These are phyloP conservation scores for Aureobasidium namibiae DNA, from an alignment of 2,329 filamentous ascomycete species.

Conservation along the genomic window DNA sequence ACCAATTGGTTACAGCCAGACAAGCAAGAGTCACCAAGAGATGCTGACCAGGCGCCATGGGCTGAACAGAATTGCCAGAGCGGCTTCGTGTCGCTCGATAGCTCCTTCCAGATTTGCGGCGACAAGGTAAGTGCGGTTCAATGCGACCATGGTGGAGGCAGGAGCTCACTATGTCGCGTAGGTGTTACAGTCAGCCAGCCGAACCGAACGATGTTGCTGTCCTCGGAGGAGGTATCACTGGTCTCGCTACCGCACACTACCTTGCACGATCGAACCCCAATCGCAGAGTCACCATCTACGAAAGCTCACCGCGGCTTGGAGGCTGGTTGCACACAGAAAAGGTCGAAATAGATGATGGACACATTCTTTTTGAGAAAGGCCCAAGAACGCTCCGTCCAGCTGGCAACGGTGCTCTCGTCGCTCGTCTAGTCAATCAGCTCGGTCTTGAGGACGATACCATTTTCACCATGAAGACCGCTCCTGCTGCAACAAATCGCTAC, in stretches of 20 bases:
- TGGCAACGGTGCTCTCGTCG: conserved; percentile 55
- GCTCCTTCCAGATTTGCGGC: background rate
- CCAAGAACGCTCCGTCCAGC: conserved; percentile 64
- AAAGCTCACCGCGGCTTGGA: conserved; percentile 60
- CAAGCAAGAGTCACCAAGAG: background rate
- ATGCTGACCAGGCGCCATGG: conserved; percentile 12
- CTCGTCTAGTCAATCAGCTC: conserved; percentile 59
- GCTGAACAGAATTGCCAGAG: conserved; percentile 1
- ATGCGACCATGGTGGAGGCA: background rate
- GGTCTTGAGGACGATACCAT: conserved; percentile 50
- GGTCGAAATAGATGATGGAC: conserved; percentile 52
- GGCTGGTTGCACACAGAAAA: conserved; percentile 73
- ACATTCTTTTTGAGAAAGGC: conserved; percentile 73
- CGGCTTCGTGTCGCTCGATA: background rate
- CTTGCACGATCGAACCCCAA: conserved; percentile 59
- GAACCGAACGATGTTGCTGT: conserved; percentile 49
- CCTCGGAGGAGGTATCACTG: conserved; percentile 75
- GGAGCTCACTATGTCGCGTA: background rate
- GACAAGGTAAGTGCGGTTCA: background rate
- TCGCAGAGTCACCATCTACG: conserved; percentile 72
- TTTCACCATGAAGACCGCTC: conserved; percentile 41
- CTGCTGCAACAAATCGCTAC: conserved; percentile 58
- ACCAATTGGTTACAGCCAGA: background rate
- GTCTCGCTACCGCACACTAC: conserved; percentile 70
- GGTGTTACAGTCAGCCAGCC: conserved; percentile 7